Evolutionary conservation across 1,284 basidiomycete species (phyloP).

Genomic region (Veloporphyrellus conicus): DNA sequence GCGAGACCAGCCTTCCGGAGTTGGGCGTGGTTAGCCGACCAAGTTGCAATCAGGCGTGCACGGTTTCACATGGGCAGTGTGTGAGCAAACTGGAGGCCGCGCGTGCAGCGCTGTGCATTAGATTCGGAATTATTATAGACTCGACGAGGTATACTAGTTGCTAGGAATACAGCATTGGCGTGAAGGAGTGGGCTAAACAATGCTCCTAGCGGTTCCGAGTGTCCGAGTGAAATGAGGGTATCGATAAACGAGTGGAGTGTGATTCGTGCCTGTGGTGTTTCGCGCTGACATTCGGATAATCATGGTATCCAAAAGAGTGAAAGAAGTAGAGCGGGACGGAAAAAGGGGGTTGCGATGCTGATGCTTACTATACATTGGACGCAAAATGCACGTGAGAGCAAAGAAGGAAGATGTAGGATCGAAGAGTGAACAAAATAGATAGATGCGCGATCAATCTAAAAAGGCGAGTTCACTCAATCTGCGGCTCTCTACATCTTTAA

Average conservation of each 20-base stretch:
- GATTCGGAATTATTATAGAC: too few species aligned
- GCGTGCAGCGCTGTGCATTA: too few species aligned
- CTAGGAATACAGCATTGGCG: too few species aligned
- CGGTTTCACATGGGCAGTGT: too few species aligned
- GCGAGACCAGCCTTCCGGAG: neutral
- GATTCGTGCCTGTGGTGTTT: neutral
- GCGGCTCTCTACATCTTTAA: conserved; percentile 63
- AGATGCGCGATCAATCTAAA: conserved; percentile 39
- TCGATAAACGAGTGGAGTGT: too few species aligned
- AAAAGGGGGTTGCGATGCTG: neutral
- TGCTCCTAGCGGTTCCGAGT: too few species aligned
- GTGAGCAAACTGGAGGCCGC: too few species aligned
- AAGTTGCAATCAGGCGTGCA: too few species aligned
- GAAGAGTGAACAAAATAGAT: neutral
- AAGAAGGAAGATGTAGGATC: neutral
- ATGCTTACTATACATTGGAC: conserved; percentile 6
- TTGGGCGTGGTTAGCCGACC: too few species aligned
- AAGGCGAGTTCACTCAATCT: conserved; percentile 68
- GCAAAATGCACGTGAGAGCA: conserved; percentile 6
- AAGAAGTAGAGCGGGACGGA: too few species aligned
- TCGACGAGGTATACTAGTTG: too few species aligned
- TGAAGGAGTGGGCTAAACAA: too few species aligned
- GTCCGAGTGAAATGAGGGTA: neutral
- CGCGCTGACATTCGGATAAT: conserved; percentile 5
- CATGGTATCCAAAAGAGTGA: conserved; percentile 5